Percentiles rank a stretch among this genome's conserved stretches.
These are phyloP conservation scores for Amanita muscaria DNA, from an alignment of 768 basidiomycete genomes.

Conservation along the genomic window DNA sequence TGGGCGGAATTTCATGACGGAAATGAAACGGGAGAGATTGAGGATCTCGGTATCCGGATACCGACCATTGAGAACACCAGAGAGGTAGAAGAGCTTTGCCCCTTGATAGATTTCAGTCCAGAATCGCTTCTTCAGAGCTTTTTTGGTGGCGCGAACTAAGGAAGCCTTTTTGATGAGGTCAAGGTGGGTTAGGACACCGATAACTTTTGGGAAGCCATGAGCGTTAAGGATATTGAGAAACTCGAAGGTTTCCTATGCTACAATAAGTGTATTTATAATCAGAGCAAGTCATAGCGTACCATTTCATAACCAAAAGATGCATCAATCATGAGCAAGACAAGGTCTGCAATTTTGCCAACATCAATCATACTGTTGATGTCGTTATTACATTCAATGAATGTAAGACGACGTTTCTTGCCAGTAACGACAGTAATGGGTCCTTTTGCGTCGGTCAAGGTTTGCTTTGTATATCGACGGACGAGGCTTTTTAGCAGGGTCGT, in stretches of 20 bases:
- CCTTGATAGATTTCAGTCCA: slow-evolving; percentile 99
- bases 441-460: slow-evolving; percentile 79
- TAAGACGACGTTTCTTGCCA: slow-evolving; percentile 89
- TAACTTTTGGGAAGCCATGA: slow-evolving; percentile 98
- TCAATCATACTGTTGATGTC: slow-evolving; percentile 99
- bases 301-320: slow-evolving; percentile 98
- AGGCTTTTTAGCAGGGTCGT: slow-evolving; percentile 89
- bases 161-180: slow-evolving; percentile 93
- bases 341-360: slow-evolving; percentile 91
- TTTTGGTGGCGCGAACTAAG: slow-evolving; percentile 83
- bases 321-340: slow-evolving; percentile 96
- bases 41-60: slow-evolving; percentile 96
- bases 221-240: slow-evolving; percentile 95
- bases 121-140: slow-evolving; percentile 92
- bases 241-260: slow-evolving; percentile 88
- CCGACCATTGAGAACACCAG: slow-evolving; percentile 92
- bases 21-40: slow-evolving; percentile 92
- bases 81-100: slow-evolving; percentile 96
- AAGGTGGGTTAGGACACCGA: slow-evolving; percentile 91
- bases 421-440: slow-evolving; percentile 93
- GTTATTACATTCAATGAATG: slow-evolving; percentile 95
- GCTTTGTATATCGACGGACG: slow-evolving; percentile 88
- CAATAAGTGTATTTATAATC: not conserved
- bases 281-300: slow-evolving; percentile 35
- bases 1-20: slow-evolving; percentile 98